These are phyloP conservation scores for Acacia concinna DNA, from an alignment of 331 rosid species.

Conservation along the genomic window DNA sequence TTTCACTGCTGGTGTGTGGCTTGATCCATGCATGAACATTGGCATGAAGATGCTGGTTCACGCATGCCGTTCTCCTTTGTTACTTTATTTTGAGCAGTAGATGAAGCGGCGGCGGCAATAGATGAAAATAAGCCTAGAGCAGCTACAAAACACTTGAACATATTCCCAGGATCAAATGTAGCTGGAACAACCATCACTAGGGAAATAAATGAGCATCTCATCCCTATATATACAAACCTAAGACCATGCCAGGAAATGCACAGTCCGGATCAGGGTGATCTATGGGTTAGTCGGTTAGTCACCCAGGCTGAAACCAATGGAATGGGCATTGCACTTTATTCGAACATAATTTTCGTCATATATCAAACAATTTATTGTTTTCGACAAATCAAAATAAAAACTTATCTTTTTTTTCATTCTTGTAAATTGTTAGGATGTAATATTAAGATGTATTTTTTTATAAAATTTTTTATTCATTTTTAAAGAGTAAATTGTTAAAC, in stretches of 20 bases:
- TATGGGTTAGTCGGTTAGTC: slow-evolving; percentile 77
- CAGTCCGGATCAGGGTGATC: slow-evolving; percentile 52
- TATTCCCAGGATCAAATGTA: slow-evolving; percentile 62
- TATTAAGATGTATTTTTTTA: neutral
- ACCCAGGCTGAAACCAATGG: slow-evolving; percentile 43
- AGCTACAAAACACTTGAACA: slow-evolving; percentile 52
- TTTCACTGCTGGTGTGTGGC: slow-evolving; percentile 39
- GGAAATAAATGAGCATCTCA: neutral
- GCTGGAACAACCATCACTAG: slow-evolving; percentile 59
- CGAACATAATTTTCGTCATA: too few relatives aligned
- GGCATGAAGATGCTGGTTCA: slow-evolving; percentile 45
- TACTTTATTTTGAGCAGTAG: slow-evolving; percentile 37
- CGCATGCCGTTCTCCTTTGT: slow-evolving; percentile 37
- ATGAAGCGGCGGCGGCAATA: slow-evolving; percentile 16
- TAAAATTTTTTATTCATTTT: neutral
- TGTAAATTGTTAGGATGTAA: neutral
- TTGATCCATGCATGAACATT: slow-evolving; percentile 37
- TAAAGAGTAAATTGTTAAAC: neutral
- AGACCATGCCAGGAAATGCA: slow-evolving; percentile 35
- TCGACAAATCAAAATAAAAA: too few relatives aligned
- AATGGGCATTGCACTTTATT: neutral
- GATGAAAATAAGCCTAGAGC: slow-evolving; percentile 30
- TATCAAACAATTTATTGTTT: too few relatives aligned
- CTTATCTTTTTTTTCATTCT: too few relatives aligned
- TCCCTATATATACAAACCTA: slow-evolving; percentile 77